A percentile compares a stretch with the other conserved stretches of the same genome.
Conservation (phyloP, 768 basidiomycete genomes). For the Cystofilobasidium macerans region DNA sequence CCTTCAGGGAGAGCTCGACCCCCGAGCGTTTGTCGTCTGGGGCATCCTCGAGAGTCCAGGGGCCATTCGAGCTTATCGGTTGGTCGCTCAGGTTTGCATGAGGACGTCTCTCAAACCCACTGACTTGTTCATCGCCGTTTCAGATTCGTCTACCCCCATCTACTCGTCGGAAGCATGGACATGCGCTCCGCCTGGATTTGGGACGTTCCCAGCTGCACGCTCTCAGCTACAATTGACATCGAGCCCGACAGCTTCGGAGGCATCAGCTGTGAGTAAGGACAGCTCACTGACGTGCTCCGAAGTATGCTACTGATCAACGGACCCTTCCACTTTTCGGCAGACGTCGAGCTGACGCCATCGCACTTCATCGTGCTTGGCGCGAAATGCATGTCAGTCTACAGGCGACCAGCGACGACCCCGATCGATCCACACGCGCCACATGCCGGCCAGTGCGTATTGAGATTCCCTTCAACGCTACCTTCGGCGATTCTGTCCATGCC, state of each 20-base stretch:
- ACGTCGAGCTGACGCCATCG: not conserved
- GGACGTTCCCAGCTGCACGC: not conserved
- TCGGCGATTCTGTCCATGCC: too few relatives aligned
- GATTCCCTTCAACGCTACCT: too few relatives aligned
- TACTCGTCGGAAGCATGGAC: not conserved
- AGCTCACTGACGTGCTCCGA: not conserved
- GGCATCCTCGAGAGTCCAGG: not conserved
- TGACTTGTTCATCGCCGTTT: not conserved
- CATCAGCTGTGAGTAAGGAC: not conserved
- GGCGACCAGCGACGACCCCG: not conserved
- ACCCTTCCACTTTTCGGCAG: not conserved
- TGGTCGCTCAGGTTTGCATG: not conserved
- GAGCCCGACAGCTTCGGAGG: not conserved
- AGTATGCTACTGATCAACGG: not conserved
- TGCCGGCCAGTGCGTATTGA: not conserved
- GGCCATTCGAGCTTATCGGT: not conserved
- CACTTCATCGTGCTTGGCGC: not conserved
- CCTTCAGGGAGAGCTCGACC: not conserved
- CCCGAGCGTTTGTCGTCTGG: not conserved
- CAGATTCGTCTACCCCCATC: not conserved
- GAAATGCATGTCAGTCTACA: not conserved
- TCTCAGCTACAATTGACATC: not conserved
- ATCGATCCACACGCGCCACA: not conserved
- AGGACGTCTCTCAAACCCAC: not conserved
- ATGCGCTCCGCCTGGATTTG: not conserved